Evolutionary conservation across 2,329 filamentous ascomycete species (phyloP), one percentile per base, ranked within the genome.

Genomic region (Uncinocarpus reesii): DNA sequence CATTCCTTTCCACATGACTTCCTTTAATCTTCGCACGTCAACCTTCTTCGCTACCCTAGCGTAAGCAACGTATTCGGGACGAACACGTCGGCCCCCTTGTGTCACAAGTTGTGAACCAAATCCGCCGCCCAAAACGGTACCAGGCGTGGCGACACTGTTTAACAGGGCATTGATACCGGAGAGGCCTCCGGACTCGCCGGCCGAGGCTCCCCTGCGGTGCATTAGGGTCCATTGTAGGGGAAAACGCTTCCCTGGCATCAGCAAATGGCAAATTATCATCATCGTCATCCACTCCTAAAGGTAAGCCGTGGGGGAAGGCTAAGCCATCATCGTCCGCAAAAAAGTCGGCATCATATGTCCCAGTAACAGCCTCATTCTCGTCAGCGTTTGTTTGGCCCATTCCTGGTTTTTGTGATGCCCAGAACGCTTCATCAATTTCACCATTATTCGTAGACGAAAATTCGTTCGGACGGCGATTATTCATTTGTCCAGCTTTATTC

Each of bases 331-430:
- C 92, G 59, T 92, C 84, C 10, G 68, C 68, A 72, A 96, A 98
- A 76, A 96, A 98, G 65, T 96, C 85, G 51, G 92, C 90, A 63
- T 96, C 88, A 66, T 96, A 98, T 61, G 93, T 83, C 52, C 89
- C 89, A 2, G 76, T 75, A 31, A 76, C 65, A 1, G 69, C 75
- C 2, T 72, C 76, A 37, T 80, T 79, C 20, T 83, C 81, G 20
- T 46, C 43, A 43, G 71, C 67, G 42, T 62, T 61, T 18, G 58
- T 51, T 54, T 62, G 58, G 37, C 62, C 80, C 63, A 78, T 84
- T 68, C 76, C 80, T 34, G 55, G 63, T 58, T 61, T 68, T 50
- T 67, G 66, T 35, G 78, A 76, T 4, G 92, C 92, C 88, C 92
- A 98, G 70, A 94, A 96, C 16, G 85, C 89, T 67, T 95, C 90